Conservation (phyloP, 257 asterid genomes). For the Voacanga thouarsii region DNA sequence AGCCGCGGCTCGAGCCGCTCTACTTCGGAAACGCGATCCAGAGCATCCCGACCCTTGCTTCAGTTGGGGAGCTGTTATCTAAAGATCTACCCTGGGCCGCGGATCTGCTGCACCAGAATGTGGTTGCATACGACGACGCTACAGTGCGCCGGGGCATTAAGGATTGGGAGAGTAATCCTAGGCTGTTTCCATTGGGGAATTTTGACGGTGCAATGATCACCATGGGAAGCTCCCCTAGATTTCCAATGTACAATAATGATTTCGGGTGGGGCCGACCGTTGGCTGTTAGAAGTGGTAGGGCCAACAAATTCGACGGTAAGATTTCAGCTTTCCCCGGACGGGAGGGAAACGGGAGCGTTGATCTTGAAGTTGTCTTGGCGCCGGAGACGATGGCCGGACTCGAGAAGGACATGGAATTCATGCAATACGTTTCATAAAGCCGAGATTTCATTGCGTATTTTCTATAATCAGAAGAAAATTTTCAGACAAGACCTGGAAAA, state of each 20-base stretch:
- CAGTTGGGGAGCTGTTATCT: constrained; percentile 48
- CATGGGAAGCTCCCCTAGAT: constrained; percentile 97
- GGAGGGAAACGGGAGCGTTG: constrained; percentile 79
- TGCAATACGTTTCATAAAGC: constrained; percentile 63
- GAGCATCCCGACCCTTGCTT: constrained; percentile 72
- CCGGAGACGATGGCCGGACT: constrained; percentile 73
- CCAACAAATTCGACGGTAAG: constrained; percentile 94
- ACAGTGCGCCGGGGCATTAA: constrained; percentile 69
- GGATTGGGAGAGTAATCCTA: constrained; percentile 83
- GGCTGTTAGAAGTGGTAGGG: constrained; percentile 85
- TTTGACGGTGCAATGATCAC: constrained; percentile 97
- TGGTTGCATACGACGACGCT: constrained; percentile 60
- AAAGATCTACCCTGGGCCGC: constrained; percentile 69
- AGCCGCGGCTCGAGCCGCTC: constrained; percentile 62
- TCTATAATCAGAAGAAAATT: too few relatives aligned
- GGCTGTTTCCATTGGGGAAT: constrained; percentile 83
- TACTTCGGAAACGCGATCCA: constrained; percentile 88
- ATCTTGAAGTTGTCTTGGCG: constrained; percentile 87
- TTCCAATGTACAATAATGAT: constrained; percentile 94
- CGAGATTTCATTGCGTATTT: neutral
- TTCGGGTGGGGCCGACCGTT: constrained; percentile 93
- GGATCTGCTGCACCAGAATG: constrained; percentile 58
- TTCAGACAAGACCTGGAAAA: too few relatives aligned
- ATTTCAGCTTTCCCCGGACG: constrained; percentile 90
- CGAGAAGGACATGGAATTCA: constrained; percentile 65